Conservation (phyloP, 331 rosid species). For the Spiraea crenata region DNA sequence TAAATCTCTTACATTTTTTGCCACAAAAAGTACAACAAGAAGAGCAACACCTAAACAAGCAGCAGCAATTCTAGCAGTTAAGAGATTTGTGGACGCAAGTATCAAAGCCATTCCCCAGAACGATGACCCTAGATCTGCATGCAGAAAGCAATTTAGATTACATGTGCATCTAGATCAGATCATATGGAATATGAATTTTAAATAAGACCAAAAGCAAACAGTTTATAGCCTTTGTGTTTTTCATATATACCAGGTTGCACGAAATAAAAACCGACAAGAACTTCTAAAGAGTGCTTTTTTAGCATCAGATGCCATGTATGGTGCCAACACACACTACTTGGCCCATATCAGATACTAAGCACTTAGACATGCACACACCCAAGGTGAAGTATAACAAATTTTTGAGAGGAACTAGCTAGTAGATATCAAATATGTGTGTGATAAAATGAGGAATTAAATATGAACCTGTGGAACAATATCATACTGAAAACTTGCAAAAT, state of each 20-base stretch:
- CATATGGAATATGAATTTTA: slow-evolving; percentile 10
- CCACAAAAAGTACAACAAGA: slow-evolving; percentile 72
- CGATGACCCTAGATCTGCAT: slow-evolving; percentile 87
- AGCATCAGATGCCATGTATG: not conserved
- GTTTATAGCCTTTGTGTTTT: not conserved
- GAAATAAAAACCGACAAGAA: not conserved
- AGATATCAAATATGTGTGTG: not conserved
- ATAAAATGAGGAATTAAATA: not conserved
- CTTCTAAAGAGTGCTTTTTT: not conserved
- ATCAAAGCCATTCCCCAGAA: slow-evolving; percentile 96
- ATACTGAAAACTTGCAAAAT: not conserved
- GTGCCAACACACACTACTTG: slow-evolving; percentile 9
- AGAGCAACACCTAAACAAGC: slow-evolving; percentile 79
- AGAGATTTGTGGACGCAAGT: slow-evolving; percentile 81
- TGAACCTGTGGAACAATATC: not conserved
- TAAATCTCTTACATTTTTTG: slow-evolving; percentile 75
- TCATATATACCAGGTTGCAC: slow-evolving; percentile 5
- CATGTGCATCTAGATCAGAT: slow-evolving; percentile 18
- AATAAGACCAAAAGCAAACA: not conserved
- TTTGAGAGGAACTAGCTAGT: not conserved
- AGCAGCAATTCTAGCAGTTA: slow-evolving; percentile 87
- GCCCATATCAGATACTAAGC: not conserved
- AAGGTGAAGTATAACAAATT: not conserved
- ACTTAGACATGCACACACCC: not conserved
- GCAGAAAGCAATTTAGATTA: slow-evolving; percentile 28